Evolutionary conservation across 768 basidiomycete species (phyloP), one percentile per base, ranked within the genome.

Genomic region (Kwoniella sp.): DNA sequence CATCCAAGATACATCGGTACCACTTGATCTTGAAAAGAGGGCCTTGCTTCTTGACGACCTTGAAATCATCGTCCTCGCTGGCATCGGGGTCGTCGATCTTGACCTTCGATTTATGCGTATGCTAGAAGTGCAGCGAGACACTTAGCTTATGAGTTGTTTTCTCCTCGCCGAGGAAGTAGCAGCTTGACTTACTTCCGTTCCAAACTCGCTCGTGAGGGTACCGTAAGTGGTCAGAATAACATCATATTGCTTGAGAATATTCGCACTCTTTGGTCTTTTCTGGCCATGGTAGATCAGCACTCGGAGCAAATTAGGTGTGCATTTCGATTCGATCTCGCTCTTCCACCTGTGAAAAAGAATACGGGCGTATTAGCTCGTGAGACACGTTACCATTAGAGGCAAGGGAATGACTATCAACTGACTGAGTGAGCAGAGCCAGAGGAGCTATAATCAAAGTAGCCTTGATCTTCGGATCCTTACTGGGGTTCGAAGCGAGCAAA

Each of bases 171-270:
- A 45, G 11, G 41, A 20, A 3, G 11, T 45, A 9, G 20, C 11
- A 17, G 4, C 8, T 7, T 8, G 20, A 76, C 79, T 63, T 60
- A 76, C 66, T 73, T 78, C 53, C 29, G 45, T 41, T 51, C 73
- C 60, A 72, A 66, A 31, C 74, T 91, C 88, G 38, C 80, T 77
- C 58, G 83, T 84, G n/a, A 91, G 81, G 0, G 88, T 90, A 61
- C 88, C 87, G 70, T 91, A 88, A 81, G 74, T 87, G 72, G 90
- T 92, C 57, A 92, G 84, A 9, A 90, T 85, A 3, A 89, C 82
- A 69, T 90, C 88, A 72, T 86, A 85, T 50, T 84, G 79, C 62
- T 84, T 71, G 1, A 91, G 69, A n/a, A 86, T 83, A 8, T 83
- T 80, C 57, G 80, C 81, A 37, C 74, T 83, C 69, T 81, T 85